phyloP scores from a whole-genome alignment of 768 basidiomycete genomes.

The Wakefieldia striispora region DNA sequence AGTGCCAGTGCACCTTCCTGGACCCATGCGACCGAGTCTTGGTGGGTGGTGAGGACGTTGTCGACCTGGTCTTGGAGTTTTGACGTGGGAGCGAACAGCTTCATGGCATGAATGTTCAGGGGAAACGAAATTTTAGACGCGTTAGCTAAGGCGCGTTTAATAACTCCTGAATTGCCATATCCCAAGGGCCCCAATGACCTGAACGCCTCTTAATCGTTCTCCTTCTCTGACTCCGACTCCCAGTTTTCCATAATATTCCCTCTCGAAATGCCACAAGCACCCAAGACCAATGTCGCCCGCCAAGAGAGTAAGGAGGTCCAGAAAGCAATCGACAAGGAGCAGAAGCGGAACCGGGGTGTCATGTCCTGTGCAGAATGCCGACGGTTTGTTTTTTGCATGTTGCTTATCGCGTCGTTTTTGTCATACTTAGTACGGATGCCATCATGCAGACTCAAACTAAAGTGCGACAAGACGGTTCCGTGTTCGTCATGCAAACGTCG shows the following conservation, averaged over 20 bases:
- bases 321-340: conserved; percentile 61
- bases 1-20: no score
- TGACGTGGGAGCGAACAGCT: no score
- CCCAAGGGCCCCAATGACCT: background rate
- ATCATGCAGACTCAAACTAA: conserved; percentile 54
- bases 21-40: no score
- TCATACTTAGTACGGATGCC: background rate
- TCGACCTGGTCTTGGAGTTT: no score
- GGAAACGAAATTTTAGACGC: no score
- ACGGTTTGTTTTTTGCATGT: conserved; percentile 40
- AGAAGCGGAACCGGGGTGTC: conserved; percentile 57
- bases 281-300: conserved; percentile 41
- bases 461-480: conserved; percentile 70
- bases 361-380: conserved; percentile 61
- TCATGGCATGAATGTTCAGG: no score
- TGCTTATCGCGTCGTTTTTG: background rate
- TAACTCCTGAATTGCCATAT: conserved; percentile 7
- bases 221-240: background rate
- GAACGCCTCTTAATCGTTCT: background rate
- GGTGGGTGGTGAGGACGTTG: no score
- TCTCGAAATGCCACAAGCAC: conserved; percentile 46
- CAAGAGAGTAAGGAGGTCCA: conserved; percentile 36
- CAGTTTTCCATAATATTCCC: background rate
- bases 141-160: conserved; percentile 11
- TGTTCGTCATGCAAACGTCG: conserved; percentile 63